phyloP scores from a whole-genome alignment of 495 filamentous ascomycete species.

The Neurospora cerealis region DNA sequence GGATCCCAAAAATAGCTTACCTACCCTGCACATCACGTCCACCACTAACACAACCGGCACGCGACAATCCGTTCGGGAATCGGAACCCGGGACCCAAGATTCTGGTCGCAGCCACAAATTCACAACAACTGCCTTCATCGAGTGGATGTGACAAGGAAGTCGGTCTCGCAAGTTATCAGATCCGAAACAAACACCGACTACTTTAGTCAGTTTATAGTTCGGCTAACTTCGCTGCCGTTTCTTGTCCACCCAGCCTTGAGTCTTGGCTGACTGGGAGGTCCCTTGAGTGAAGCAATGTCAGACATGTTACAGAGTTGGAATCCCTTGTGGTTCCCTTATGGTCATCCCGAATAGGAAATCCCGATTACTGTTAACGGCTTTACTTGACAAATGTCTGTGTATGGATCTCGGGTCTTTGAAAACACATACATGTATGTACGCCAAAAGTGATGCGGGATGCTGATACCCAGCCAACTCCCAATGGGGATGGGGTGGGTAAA shows the following conservation, averaged over 20 bases:
- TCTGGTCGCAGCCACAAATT: background rate
- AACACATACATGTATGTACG: background rate
- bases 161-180: background rate
- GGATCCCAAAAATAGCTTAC: background rate
- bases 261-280: background rate
- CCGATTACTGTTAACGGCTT: background rate
- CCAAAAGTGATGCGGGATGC: background rate
- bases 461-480: background rate
- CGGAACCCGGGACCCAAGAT: background rate
- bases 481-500: conserved; percentile 2
- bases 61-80: background rate
- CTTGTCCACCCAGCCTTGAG: background rate
- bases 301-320: background rate
- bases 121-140: background rate
- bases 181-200: background rate
- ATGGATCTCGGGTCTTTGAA: background rate
- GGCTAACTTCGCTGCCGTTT: background rate
- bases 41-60: background rate
- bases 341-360: background rate
- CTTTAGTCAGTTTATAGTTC: background rate
- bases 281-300: background rate
- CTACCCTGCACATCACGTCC: background rate
- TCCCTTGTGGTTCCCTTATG: background rate
- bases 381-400: too few relatives aligned
- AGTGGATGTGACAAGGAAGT: background rate